Percentiles rank a stretch among this genome's conserved stretches.
Evolutionary conservation across 805 yeast genomes (phyloP).

Genomic region (Ogataea philodendri): DNA sequence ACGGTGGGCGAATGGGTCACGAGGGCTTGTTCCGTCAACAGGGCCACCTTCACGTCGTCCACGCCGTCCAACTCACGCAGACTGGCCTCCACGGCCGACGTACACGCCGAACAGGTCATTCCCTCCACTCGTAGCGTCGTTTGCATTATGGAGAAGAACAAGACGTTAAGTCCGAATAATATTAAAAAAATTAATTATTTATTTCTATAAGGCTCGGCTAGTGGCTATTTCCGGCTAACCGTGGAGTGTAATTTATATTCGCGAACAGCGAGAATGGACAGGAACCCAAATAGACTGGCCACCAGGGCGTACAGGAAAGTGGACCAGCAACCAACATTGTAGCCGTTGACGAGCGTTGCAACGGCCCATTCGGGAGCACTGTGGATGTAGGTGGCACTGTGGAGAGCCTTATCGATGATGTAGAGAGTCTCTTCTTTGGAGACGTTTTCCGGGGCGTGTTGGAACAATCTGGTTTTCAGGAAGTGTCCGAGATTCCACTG

Average conservation of each 20-base stretch:
- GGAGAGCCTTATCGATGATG: slow-evolving; percentile 52
- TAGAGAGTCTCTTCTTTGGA: slow-evolving; percentile 36
- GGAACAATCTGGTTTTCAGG: slow-evolving; percentile 33
- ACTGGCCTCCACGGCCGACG: slow-evolving; percentile 54
- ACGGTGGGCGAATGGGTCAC: slow-evolving; percentile 46
- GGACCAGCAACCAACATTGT: slow-evolving; percentile 50
- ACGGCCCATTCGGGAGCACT: slow-evolving; percentile 54
- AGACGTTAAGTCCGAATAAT: slow-evolving; percentile 4
- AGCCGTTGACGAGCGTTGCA: slow-evolving; percentile 47
- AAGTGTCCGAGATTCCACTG: slow-evolving; percentile 40
- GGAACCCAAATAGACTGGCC: slow-evolving; percentile 28
- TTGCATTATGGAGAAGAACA: background rate
- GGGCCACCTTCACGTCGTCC: slow-evolving; percentile 56
- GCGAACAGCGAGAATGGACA: slow-evolving; percentile 9
- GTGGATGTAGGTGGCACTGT: slow-evolving; percentile 53
- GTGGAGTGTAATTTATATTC: slow-evolving; percentile 52
- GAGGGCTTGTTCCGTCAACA: slow-evolving; percentile 71
- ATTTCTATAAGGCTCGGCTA: slow-evolving; percentile 1
- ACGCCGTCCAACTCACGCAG: slow-evolving; percentile 24
- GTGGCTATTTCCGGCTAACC: slow-evolving; percentile 38
- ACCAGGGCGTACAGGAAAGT: slow-evolving; percentile 48
- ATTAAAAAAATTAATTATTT: slow-evolving; percentile 1
- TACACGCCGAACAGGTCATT: slow-evolving; percentile 92
- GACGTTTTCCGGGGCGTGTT: slow-evolving; percentile 36
- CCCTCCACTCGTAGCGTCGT: slow-evolving; percentile 47